Conservation (phyloP, 306 rosid genomes). For the Benincasa hispida region DNA sequence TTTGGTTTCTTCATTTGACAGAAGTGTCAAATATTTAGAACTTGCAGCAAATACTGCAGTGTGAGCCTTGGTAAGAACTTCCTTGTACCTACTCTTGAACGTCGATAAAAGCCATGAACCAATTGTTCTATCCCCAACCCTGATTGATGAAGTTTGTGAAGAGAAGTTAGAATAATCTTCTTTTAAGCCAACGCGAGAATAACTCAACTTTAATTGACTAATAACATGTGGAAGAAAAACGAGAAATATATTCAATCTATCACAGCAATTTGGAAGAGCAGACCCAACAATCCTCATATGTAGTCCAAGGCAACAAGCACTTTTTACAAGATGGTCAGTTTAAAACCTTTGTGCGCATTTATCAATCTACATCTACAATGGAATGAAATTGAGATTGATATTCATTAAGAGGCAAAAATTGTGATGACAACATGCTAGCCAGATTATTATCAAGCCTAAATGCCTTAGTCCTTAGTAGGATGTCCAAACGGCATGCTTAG, state of each 20-base stretch:
- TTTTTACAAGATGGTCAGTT: background rate
- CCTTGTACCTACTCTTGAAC: slow-evolving; percentile 78
- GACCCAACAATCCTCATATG: background rate
- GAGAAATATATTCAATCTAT: background rate
- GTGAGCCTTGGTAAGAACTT: slow-evolving; percentile 89
- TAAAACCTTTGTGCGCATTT: background rate
- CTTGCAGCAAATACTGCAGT: slow-evolving; percentile 47
- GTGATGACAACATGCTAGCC: background rate
- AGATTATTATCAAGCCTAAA: background rate
- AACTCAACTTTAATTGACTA: too few relatives aligned
- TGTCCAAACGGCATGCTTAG: background rate
- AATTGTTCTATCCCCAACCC: slow-evolving; percentile 69
- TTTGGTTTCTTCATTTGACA: slow-evolving; percentile 74
- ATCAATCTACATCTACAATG: background rate
- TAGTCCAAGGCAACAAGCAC: background rate
- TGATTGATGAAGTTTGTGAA: slow-evolving; percentile 21
- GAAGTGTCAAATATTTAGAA: slow-evolving; percentile 46
- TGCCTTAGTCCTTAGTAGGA: background rate
- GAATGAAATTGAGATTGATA: background rate
- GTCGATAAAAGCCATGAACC: slow-evolving; percentile 82
- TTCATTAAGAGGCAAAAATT: background rate
- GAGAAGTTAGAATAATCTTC: background rate
- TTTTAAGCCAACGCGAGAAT: too few relatives aligned
- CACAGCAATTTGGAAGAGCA: background rate
- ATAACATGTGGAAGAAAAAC: background rate